These are phyloP conservation scores for Talaromyces sp. DNA, from an alignment of 2,329 filamentous ascomycete species.

Conservation along the genomic window DNA sequence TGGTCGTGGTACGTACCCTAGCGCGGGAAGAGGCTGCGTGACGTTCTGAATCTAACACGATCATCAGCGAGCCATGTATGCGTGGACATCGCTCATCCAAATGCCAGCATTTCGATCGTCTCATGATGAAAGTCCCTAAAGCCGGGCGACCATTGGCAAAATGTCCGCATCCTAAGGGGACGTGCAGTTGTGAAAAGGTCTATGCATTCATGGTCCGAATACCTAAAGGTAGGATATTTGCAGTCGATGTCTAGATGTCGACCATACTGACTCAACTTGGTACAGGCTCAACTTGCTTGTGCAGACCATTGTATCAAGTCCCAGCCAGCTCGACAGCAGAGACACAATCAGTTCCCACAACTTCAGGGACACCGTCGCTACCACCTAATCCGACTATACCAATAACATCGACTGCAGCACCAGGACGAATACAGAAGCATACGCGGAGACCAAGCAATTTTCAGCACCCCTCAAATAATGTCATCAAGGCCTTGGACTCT, in stretches of 20 bases:
- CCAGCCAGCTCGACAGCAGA: conserved; percentile 26
- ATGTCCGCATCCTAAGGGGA: conserved; percentile 45
- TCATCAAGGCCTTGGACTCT: conserved; percentile 33
- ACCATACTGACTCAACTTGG: background rate
- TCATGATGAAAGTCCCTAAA: conserved; percentile 51
- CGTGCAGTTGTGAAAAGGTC: conserved; percentile 41
- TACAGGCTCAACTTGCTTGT: conserved; percentile 40
- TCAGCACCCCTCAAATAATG: conserved; percentile 33
- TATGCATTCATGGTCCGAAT: conserved; percentile 47
- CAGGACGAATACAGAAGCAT: conserved; percentile 37
- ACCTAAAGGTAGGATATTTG: conserved; percentile 36
- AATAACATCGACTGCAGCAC: conserved; percentile 22
- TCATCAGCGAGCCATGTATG: conserved; percentile 46
- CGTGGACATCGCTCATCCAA: conserved; percentile 50
- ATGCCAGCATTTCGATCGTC: conserved; percentile 48
- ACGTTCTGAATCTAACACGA: conserved; percentile 4
- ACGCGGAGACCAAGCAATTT: conserved; percentile 32
- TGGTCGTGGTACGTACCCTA: conserved; percentile 42
- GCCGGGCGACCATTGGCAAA: conserved; percentile 47
- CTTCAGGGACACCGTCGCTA: conserved; percentile 20
- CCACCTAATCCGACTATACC: background rate
- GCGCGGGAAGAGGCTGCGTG: background rate
- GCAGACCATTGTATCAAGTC: conserved; percentile 41
- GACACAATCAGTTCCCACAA: conserved; percentile 20
- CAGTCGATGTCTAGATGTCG: background rate